Conservation (phyloP, 257 asterid species). For the Linaria vulgaris region DNA sequence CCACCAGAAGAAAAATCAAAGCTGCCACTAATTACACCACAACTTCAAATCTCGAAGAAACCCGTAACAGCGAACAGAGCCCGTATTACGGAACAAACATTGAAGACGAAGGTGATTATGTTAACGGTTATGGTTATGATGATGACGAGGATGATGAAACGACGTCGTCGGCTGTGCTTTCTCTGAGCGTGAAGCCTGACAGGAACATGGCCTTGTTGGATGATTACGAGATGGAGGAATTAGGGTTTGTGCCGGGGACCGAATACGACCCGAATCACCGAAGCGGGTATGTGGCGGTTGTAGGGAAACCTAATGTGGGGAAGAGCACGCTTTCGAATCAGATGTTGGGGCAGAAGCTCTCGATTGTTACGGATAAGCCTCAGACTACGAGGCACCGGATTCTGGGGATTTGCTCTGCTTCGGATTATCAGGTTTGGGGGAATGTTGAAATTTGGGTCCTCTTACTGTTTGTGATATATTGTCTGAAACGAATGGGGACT, state of each 20-base stretch:
- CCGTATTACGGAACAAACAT: conserved; percentile 30
- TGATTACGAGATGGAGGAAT: conserved; percentile 93
- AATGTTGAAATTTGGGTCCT: neutral
- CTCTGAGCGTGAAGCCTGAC: conserved; percentile 83
- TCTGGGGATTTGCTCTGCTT: conserved; percentile 85
- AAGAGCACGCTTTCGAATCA: conserved; percentile 92
- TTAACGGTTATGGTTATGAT: conserved; percentile 25
- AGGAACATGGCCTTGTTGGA: conserved; percentile 66
- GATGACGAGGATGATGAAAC: conserved; percentile 43
- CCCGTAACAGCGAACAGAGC: conserved; percentile 24
- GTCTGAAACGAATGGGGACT: neutral
- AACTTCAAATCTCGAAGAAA: neutral
- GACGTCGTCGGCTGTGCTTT: conserved; percentile 49
- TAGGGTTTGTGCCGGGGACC: conserved; percentile 42
- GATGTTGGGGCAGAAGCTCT: conserved; percentile 88
- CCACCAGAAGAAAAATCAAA: neutral
- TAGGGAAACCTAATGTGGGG: conserved; percentile 95
- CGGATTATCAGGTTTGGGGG: conserved; percentile 72
- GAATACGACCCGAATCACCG: conserved; percentile 61
- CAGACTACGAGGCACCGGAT: conserved; percentile 93
- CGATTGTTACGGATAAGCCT: conserved; percentile 92
- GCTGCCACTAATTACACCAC: neutral
- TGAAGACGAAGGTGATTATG: conserved; percentile 27
- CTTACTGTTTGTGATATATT: conserved; percentile 15
- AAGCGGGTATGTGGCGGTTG: conserved; percentile 91